Evolutionary conservation across 768 basidiomycete species (phyloP).

Genomic region (Pisolithus tinctorius): DNA sequence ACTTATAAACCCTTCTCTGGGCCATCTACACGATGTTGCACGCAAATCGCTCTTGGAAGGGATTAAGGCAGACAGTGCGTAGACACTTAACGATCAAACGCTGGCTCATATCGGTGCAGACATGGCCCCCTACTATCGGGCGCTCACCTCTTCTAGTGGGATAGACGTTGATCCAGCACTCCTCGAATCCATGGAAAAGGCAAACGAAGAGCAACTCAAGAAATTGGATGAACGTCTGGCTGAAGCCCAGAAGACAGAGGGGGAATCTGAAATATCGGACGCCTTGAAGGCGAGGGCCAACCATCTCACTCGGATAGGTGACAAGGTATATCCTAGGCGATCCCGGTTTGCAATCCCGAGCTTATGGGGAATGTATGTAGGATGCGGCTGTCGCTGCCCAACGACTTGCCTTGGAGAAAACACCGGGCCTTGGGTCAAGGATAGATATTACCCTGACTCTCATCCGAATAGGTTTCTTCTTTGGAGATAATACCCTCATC

Average conservation of each 20-base stretch:
- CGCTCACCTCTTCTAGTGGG: constrained; percentile 38
- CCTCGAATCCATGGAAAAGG: constrained; percentile 34
- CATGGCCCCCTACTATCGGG: constrained; percentile 76
- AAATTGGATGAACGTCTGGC: constrained; percentile 70
- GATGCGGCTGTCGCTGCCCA: constrained; percentile 78
- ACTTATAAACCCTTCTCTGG: too few species aligned
- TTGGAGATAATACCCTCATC: constrained; percentile 68
- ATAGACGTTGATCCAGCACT: constrained; percentile 25
- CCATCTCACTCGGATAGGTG: constrained; percentile 80
- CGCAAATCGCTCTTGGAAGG: too few species aligned
- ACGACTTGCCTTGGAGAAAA: constrained; percentile 82
- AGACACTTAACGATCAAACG: too few species aligned
- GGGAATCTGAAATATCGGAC: constrained; percentile 91
- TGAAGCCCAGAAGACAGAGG: constrained; percentile 86
- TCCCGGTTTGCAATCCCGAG: constrained; percentile 16
- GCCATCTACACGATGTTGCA: too few species aligned
- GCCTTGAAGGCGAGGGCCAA: constrained; percentile 80
- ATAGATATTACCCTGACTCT: constrained; percentile 91
- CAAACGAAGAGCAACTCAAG: constrained; percentile 67
- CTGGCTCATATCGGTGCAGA: constrained; percentile 36
- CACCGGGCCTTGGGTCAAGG: constrained; percentile 83
- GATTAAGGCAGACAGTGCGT: constrained; percentile 29
- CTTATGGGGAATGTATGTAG: constrained; percentile 35
- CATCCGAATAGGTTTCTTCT: constrained; percentile 88
- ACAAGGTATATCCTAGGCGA: constrained; percentile 33